phyloP scores from a whole-genome alignment of 441 rosid species.

The Populus hybrid region DNA sequence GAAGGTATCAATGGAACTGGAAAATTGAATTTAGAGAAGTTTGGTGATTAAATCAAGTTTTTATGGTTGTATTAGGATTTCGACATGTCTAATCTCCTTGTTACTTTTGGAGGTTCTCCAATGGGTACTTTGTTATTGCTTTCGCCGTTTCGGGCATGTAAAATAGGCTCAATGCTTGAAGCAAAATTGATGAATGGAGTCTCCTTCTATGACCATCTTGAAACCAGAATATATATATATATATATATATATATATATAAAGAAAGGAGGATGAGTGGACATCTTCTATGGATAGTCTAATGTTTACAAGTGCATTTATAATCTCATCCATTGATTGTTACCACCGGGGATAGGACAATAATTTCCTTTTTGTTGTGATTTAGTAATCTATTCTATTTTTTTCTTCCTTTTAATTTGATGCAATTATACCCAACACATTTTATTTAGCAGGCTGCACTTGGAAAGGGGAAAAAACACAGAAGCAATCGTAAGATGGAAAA shows the following conservation, averaged over 20 bases:
- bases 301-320: too few relatives aligned
- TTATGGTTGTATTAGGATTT: not conserved
- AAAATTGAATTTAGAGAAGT: not conserved
- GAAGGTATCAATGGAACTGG: not conserved
- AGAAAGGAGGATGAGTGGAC: too few relatives aligned
- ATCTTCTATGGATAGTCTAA: too few relatives aligned
- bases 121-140: not conserved
- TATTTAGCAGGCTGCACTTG: constrained; percentile 64
- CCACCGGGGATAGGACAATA: not conserved
- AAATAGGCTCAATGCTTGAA: not conserved
- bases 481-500: constrained; percentile 36
- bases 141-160: not conserved
- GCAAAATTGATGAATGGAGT: not conserved
- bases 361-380: not conserved
- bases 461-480: constrained; percentile 63
- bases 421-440: constrained; percentile 7
- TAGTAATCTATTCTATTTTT: not conserved
- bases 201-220: not conserved
- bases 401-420: not conserved
- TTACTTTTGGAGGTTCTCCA: constrained; percentile 2
- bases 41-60: not conserved
- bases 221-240: not conserved
- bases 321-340: too few relatives aligned
- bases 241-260: too few relatives aligned
- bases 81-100: not conserved